Evolutionary conservation across 2,329 filamentous ascomycete species (phyloP).

Genomic region (Talaromyces rugulosus): DNA sequence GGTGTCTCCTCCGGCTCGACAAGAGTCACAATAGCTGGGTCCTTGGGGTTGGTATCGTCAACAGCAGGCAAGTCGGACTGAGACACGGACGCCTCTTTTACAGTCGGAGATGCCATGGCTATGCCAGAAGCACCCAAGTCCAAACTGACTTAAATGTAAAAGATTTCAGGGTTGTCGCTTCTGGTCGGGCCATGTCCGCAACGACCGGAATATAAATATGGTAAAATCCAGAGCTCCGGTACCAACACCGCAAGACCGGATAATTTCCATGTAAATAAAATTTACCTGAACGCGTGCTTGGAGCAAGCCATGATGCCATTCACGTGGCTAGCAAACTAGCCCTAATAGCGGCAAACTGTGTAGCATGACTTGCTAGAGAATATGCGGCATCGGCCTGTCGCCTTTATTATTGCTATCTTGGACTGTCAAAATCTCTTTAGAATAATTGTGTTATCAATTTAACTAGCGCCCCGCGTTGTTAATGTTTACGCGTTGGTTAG

Average conservation of each 20-base stretch:
- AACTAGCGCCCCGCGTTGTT: not conserved
- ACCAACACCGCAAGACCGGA: not conserved
- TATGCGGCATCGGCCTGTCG: not conserved
- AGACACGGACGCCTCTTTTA: slow-evolving; percentile 2
- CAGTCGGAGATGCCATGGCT: not conserved
- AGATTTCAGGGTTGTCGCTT: not conserved
- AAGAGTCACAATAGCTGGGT: not conserved
- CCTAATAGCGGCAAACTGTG: not conserved
- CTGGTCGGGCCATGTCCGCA: not conserved
- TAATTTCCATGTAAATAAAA: not conserved
- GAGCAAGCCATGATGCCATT: slow-evolving; percentile 1
- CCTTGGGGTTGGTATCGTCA: slow-evolving; percentile 1
- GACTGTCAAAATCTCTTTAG: not conserved
- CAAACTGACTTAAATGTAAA: not conserved
- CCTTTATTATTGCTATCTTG: not conserved
- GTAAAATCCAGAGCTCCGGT: not conserved
- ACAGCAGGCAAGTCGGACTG: not conserved
- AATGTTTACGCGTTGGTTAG: not conserved
- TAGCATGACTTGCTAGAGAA: not conserved
- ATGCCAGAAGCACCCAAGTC: not conserved
- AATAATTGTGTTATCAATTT: not conserved
- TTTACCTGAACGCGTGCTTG: not conserved
- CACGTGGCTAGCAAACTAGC: not conserved
- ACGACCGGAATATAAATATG: not conserved
- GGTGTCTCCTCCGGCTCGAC: slow-evolving; percentile 5